phyloP scores from a whole-genome alignment of 768 basidiomycete genomes.

The Mycena galopus region DNA sequence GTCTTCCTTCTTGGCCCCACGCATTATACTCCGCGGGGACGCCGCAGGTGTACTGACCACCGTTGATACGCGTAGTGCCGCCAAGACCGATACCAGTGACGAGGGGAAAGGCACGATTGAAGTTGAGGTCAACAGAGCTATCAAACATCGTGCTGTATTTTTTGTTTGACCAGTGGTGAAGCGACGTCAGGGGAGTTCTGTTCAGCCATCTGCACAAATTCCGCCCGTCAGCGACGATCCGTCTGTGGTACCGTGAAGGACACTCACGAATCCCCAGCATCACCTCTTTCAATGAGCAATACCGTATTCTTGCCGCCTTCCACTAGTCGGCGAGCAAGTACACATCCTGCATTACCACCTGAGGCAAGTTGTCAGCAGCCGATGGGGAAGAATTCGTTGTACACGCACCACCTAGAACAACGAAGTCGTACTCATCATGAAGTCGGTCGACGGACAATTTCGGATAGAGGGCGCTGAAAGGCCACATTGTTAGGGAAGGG shows the following conservation, averaged over 20 bases:
- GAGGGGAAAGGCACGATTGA: slow-evolving; percentile 33
- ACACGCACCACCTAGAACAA: slow-evolving; percentile 11
- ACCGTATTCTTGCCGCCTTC: slow-evolving; percentile 42
- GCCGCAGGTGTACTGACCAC: slow-evolving; percentile 43
- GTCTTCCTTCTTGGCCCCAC: slow-evolving; percentile 42
- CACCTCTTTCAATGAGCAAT: slow-evolving; percentile 47
- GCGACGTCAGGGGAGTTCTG: slow-evolving; percentile 48
- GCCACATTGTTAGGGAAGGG: too few relatives aligned
- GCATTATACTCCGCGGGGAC: slow-evolving; percentile 43
- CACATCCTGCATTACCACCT: slow-evolving; percentile 49
- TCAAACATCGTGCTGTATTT: slow-evolving; percentile 36
- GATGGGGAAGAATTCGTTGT: too few relatives aligned
- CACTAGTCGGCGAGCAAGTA: slow-evolving; percentile 46
- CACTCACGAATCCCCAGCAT: slow-evolving; percentile 37
- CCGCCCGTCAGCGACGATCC: neutral
- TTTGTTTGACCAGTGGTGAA: slow-evolving; percentile 40
- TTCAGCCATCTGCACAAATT: slow-evolving; percentile 43
- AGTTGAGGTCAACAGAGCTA: slow-evolving; percentile 20
- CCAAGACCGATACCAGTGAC: slow-evolving; percentile 46
- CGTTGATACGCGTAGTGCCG: slow-evolving; percentile 45
- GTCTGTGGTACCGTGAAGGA: neutral
- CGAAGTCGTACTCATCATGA: slow-evolving; percentile 25
- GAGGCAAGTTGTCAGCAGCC: neutral
- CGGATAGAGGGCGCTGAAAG: too few relatives aligned
- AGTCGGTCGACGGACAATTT: too few relatives aligned